These are phyloP conservation scores for Colletotrichum euphorbiae DNA, from an alignment of 2,329 filamentous ascomycete genomes.

Conservation along the genomic window DNA sequence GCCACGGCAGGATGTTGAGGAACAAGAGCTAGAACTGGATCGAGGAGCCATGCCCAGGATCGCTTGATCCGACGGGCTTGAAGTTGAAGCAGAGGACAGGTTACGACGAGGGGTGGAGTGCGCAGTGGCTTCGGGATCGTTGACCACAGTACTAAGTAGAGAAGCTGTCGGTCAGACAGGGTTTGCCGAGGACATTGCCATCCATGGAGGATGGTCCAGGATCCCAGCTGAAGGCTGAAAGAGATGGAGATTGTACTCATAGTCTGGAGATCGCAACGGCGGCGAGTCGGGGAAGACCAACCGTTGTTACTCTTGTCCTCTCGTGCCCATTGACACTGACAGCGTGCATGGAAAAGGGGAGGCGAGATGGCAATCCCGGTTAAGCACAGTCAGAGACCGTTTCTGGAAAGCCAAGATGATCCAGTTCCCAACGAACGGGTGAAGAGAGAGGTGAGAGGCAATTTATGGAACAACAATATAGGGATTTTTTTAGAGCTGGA, in stretches of 20 bases:
- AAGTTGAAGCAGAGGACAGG: background rate
- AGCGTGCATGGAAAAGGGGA: constrained; percentile 32
- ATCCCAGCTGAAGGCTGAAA: background rate
- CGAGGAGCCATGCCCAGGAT: background rate
- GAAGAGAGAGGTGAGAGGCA: background rate
- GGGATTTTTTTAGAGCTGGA: too few species aligned
- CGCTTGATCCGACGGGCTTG: background rate
- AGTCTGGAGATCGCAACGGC: constrained; percentile 15
- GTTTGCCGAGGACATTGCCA: constrained; percentile 8
- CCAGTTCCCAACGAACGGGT: constrained; percentile 1
- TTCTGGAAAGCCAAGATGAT: constrained; percentile 27
- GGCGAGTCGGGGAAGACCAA: constrained; percentile 23
- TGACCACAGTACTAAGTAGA: background rate
- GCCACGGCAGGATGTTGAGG: constrained; percentile 21
- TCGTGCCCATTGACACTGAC: constrained; percentile 1
- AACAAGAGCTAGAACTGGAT: constrained; percentile 13
- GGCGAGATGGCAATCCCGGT: constrained; percentile 37
- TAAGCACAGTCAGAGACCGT: constrained; percentile 21
- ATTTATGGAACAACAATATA: too few species aligned
- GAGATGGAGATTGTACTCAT: constrained; percentile 3
- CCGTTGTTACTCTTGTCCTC: background rate
- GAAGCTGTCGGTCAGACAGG: constrained; percentile 8
- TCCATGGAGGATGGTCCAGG: too few species aligned
- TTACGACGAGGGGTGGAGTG: constrained; percentile 1
- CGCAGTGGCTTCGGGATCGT: background rate